Evolutionary conservation across 1,284 basidiomycete genomes (phyloP).

Genomic region (Mycena citricolor): DNA sequence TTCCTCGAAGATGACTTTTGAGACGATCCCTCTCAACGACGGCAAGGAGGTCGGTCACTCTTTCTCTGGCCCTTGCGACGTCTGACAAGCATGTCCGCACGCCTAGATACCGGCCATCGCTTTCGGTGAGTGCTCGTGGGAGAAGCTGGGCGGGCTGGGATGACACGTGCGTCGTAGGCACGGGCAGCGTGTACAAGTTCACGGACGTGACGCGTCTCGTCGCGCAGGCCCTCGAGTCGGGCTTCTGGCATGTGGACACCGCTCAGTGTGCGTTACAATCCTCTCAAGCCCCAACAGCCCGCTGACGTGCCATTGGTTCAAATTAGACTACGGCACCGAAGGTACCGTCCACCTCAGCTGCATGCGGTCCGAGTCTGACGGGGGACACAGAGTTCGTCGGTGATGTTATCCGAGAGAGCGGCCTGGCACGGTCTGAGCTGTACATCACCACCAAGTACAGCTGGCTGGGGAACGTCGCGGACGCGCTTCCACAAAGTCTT

Average conservation of each 20-base stretch:
- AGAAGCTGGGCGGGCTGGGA: background rate
- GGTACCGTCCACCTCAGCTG: background rate
- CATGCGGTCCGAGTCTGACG: background rate
- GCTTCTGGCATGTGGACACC: background rate
- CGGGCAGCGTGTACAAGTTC: constrained; percentile 2
- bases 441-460: constrained; percentile 59
- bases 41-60: constrained; percentile 17
- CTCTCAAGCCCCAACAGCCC: background rate
- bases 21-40: constrained; percentile 22
- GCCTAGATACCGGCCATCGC: background rate
- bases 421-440: constrained; percentile 43
- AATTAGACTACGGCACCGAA: constrained; percentile 46
- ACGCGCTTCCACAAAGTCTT: constrained; percentile 56
- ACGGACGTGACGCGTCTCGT: background rate
- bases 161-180: background rate
- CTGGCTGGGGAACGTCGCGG: constrained; percentile 46
- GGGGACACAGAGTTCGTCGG: constrained; percentile 41
- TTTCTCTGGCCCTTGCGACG: background rate
- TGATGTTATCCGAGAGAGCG: constrained; percentile 46
- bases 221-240: background rate
- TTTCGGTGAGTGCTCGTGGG: constrained; percentile 6
- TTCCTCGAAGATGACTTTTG: constrained; percentile 23
- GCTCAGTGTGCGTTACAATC: background rate
- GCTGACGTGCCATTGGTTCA: background rate
- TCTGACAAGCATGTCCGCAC: background rate